Base-by-base conservation (phyloP, 495 filamentous ascomycete genomes). In the Penicillium ucsense region DNA sequence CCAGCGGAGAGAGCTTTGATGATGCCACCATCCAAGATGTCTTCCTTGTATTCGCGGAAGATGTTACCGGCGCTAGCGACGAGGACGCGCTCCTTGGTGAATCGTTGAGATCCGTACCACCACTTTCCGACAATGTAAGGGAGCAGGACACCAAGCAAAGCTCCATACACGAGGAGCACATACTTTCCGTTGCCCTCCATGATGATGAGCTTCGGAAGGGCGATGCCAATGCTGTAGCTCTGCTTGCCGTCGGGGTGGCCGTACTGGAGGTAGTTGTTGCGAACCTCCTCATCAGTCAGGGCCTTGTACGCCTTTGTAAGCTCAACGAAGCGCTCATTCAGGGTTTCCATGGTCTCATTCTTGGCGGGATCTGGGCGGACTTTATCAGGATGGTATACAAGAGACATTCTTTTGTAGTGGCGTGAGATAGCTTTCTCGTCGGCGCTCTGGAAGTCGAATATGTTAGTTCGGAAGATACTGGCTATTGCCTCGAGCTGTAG, bases 231-330 rank as follows among this genome's bases (percentile, higher is more conserved):
- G 67, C 90, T 96, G 73, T 86, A 91, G 60, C 89, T 89, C 64
- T 98, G 92, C 72, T 95, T 96, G 45, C 92, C 92, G 61, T 98
- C 92, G 5, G 92, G 92, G 64, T 98, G 89, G 39, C 92, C 92
- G 63, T 83, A 98, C 62, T 95, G 86, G 34, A 90, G 81, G 62
- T 84, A 97, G 71, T 98, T 98, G 65, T 95, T 94, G 43, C 94
- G 85, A 38, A 97, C 76, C 35, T 97, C 92, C 65, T 97, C 92
- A 57, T 98, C 92, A 6, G 94, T 97, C 38, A 98, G 74, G 6
- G 94, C 83, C 67, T 97, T 96, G 75, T 95, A 96, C 4, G 92
- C 92, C 72, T 98, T 97, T 42, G 88, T 87, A 49, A 97, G 73
- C 56, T 98, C 90, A 34, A 95, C 90, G 71, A 88, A 98, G 55